Base-by-base conservation (phyloP, 768 basidiomycete species). In the Dentipellis fragilis region DNA sequence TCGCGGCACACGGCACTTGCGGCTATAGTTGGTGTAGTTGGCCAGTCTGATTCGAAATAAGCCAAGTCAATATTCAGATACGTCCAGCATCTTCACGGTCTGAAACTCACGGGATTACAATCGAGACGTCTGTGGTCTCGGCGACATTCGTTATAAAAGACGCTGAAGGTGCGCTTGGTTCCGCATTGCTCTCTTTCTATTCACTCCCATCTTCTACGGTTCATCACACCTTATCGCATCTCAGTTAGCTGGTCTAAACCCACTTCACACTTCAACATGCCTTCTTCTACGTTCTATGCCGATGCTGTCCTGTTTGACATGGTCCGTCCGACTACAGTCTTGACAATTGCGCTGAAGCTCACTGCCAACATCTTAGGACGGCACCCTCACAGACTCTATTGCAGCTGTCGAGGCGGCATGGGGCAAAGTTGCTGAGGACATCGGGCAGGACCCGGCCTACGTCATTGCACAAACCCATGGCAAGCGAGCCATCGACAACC, bases 391-490 rank as follows among this genome's bases (percentile, higher is more conserved):
- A 45, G 84, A 87, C 66, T 85, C 84, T 16, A 87, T 87, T 65
- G 69, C 80, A 17, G 82, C 84, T 3, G 84, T 87, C 58, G 84
- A 87, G 66, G 83, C 83, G 3, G 86, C 86, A 3, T 88, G 86
- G 86, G 79, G 79, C 34, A 80, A 80, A 63, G 84, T 88, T 46
- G 85, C 86, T 1, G 70, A 71, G 51, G 84, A 87, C 65, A 77
- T 88, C 51, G 83, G 83, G 54, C 77, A 80, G 68, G 83, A 85
- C 67, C 82, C 83, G 7, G 73, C 75, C 55, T 74, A 79, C 55
- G 83, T 86, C 59, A 85, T 87, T 63, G 81, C 80, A 10, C 81
- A 83, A 39, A 87, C 85, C n/a, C 86, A 89, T 66, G 86, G 86
- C 63, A 83, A 85, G 64, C 82, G 86, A 58, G 87, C 85, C 10